Conservation (phyloP, 345 rosid species). For the Xanthoceras sorbifolium region DNA sequence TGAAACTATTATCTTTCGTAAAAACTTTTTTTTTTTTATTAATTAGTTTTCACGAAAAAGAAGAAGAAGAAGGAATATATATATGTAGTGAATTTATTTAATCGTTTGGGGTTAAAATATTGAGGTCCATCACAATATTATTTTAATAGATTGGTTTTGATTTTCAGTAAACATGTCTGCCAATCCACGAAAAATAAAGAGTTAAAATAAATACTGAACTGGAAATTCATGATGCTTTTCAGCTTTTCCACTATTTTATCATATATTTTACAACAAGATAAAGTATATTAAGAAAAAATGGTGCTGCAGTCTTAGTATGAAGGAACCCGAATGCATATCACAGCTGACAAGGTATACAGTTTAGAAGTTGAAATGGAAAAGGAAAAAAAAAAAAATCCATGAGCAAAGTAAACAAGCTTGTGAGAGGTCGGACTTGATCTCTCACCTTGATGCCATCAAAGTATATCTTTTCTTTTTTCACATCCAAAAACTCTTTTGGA, state of each 20-base stretch:
- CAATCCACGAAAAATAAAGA: neutral
- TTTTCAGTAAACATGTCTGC: neutral
- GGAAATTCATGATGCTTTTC: neutral
- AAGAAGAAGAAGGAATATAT: neutral
- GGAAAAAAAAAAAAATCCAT: no score
- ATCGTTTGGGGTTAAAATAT: neutral
- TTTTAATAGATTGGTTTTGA: neutral
- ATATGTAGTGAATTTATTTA: neutral
- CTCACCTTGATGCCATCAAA: neutral
- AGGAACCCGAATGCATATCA: no score
- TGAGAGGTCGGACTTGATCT: neutral
- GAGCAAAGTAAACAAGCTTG: neutral
- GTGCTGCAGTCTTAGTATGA: no score
- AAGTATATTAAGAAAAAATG: no score
- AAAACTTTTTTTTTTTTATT: neutral
- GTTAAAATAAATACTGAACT: neutral
- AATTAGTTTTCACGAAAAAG: neutral
- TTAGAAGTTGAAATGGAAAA: no score
- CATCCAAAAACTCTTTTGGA: neutral
- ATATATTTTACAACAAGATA: no score
- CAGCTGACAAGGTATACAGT: no score
- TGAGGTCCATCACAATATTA: neutral
- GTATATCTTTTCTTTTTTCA: neutral
- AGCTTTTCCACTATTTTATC: no score
- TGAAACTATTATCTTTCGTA: conserved; percentile 7